phyloP scores from a whole-genome alignment of 768 basidiomycete genomes.

The Obba rivulosa region DNA sequence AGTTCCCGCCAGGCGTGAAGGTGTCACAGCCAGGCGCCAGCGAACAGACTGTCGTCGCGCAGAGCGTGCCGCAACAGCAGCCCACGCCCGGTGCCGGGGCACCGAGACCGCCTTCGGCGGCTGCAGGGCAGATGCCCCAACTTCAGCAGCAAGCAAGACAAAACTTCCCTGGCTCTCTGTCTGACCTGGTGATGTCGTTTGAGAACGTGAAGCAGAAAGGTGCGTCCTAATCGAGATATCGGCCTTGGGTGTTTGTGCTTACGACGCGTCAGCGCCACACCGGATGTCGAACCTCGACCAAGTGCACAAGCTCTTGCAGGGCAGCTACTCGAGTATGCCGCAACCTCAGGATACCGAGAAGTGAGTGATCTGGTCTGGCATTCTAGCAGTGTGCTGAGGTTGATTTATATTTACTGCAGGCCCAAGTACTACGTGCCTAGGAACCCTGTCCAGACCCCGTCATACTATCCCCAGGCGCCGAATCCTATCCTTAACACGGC shows the following conservation, averaged over 20 bases:
- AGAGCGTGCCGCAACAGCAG: conserved; percentile 25
- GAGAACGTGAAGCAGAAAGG: conserved; percentile 97
- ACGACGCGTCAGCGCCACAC: conserved; percentile 47
- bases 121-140: conserved; percentile 37
- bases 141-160: conserved; percentile 36
- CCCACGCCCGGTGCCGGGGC: conserved; percentile 27
- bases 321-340: conserved; percentile 83
- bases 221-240: conserved; percentile 26
- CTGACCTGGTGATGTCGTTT: conserved; percentile 90
- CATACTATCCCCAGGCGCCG: conserved; percentile 91
- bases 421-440: conserved; percentile 96
- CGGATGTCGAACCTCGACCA: conserved; percentile 85
- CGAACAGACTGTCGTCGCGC: conserved; percentile 30
- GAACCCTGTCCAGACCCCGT: conserved; percentile 86
- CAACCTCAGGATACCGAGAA: conserved; percentile 95
- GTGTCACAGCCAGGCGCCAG: conserved; percentile 30
- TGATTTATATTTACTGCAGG: conserved; percentile 35
- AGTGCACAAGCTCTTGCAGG: conserved; percentile 90
- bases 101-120: conserved; percentile 44
- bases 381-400: background rate
- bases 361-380: conserved; percentile 35
- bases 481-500: conserved; percentile 77
- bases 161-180: conserved; percentile 77
- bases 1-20: conserved; percentile 70
- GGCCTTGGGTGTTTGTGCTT: conserved; percentile 4